These are phyloP conservation scores for Lecanosticta acicola DNA, from an alignment of 2,329 filamentous ascomycete species.

Conservation along the genomic window DNA sequence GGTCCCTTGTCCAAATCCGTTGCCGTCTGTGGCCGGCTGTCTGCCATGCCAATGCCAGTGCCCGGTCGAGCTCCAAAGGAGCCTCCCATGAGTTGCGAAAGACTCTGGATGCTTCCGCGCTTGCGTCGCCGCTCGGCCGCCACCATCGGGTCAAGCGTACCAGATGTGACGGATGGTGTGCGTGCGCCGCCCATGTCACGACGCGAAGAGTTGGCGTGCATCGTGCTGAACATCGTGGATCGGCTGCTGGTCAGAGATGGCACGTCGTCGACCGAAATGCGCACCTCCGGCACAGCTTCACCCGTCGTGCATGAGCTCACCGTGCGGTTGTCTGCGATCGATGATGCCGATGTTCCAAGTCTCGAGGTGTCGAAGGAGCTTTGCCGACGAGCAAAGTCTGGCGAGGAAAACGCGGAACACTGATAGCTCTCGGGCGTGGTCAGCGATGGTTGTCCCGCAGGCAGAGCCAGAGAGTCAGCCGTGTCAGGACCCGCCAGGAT, in stretches of 20 bases:
- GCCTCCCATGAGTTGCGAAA: slow-evolving; percentile 70
- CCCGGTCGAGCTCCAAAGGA: slow-evolving; percentile 50
- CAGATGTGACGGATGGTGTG: slow-evolving; percentile 39
- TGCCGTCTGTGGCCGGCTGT: slow-evolving; percentile 42
- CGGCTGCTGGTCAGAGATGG: slow-evolving; percentile 71
- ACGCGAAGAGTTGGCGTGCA: slow-evolving; percentile 45
- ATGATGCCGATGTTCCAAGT: slow-evolving; percentile 70
- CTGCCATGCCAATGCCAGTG: slow-evolving; percentile 11
- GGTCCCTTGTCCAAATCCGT: slow-evolving; percentile 47
- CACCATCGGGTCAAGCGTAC: slow-evolving; percentile 31
- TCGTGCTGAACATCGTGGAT: slow-evolving; percentile 66
- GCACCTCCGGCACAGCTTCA: slow-evolving; percentile 65
- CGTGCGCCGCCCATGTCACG: slow-evolving; percentile 34
- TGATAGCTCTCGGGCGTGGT: slow-evolving; percentile 62
- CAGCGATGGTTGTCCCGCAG: slow-evolving; percentile 42
- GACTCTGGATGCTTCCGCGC: slow-evolving; percentile 68
- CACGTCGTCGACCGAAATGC: slow-evolving; percentile 67
- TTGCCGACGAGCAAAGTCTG: slow-evolving; percentile 56
- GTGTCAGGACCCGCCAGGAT: slow-evolving; percentile 33
- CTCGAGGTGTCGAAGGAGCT: slow-evolving; percentile 64
- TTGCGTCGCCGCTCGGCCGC: slow-evolving; percentile 56
- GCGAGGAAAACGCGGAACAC: slow-evolving; percentile 57
- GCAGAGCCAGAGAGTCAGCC: slow-evolving; percentile 28
- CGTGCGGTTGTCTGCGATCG: slow-evolving; percentile 62
- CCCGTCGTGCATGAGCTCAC: slow-evolving; percentile 67